A percentile compares a stretch with the other conserved stretches of the same genome.
phyloP scores from a whole-genome alignment of 768 basidiomycete species.

The Infundibulicybe gibba region DNA sequence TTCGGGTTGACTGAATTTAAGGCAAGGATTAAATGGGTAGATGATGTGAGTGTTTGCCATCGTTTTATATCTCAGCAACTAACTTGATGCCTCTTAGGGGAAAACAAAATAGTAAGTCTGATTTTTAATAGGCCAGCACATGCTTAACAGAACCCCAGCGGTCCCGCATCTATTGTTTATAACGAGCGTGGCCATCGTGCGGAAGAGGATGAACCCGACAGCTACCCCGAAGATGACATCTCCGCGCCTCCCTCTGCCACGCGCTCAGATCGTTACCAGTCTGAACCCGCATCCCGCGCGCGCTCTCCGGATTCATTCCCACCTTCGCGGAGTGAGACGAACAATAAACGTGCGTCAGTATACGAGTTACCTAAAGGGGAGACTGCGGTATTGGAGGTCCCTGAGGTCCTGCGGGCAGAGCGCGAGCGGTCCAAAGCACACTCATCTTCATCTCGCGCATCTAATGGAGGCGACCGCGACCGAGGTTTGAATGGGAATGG shows the following conservation, averaged over 20 bases:
- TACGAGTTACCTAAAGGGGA: conserved; percentile 10
- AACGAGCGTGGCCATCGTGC: conserved; percentile 74
- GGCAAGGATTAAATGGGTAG: conserved; percentile 80
- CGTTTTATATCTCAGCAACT: conserved; percentile 1
- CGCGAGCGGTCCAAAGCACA: conserved; percentile 5
- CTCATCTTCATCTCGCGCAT: not conserved
- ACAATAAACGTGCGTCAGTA: conserved; percentile 19
- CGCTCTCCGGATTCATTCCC: conserved; percentile 36
- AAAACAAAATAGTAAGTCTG: conserved; percentile 64
- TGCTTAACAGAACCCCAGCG: conserved; percentile 33
- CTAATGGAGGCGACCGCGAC: conserved; percentile 7
- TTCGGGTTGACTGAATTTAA: conserved; percentile 82
- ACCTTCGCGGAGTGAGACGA: conserved; percentile 12
- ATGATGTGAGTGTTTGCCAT: conserved; percentile 50
- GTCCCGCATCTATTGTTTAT: conserved; percentile 78
- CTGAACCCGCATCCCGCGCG: conserved; percentile 49
- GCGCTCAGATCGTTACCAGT: conserved; percentile 34
- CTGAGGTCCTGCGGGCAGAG: conserved; percentile 15
- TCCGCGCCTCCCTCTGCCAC: conserved; percentile 25
- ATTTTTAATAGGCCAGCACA: not conserved
- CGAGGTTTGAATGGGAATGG: not conserved
- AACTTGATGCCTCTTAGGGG: conserved; percentile 37
- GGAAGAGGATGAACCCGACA: conserved; percentile 70
- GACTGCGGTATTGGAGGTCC: not conserved
- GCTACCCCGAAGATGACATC: conserved; percentile 62